Evolutionary conservation across 768 basidiomycete genomes (phyloP), one percentile per base, ranked within the genome.

Genomic region (Symmetrospora coprosmae): DNA sequence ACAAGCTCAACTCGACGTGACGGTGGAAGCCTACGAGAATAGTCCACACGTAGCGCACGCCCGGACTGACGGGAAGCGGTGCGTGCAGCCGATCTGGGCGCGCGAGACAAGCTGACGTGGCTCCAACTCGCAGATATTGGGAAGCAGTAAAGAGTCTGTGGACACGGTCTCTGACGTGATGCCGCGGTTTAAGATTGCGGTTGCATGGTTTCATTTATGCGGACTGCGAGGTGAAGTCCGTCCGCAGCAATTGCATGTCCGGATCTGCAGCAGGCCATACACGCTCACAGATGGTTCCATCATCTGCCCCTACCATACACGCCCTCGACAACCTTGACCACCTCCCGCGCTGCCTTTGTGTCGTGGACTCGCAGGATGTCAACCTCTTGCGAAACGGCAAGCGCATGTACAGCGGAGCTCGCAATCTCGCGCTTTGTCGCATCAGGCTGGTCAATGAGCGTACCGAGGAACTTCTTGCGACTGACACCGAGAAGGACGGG

Each of bases 351-450:
- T 62, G 81, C 81, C 38, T 74, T 72, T 4, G 81, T 79, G 69
- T 91, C 84, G 71, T 96, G 91, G 2, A 94, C 87, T 21, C 92
- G 74, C 8, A 92, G 79, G 2, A 87, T 73, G 56, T 79, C 74
- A 0, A 82, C 81, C 0, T 81, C 80, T 66, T 87, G 85, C 66
- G 83, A 84, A 27, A 85, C 78, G 2, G 83, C 81, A 68, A 83
- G 84, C 1, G 82, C 74, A 7, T 86, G 81, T 0, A 82, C 80
- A 1, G 84, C 83, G 0, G 84, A 83, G 13, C 90, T 94, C 1
- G 87, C 91, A 75, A 78, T 85, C 0, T 71, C 77, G 8, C 91
- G 74, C 58, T 89, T 85, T 61, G 75, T 78, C 1, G 86, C 79
- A n/a, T 80, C 78, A 16, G 75, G 72, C 47, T 76, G 70, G 3